Conservation (phyloP, 306 rosid species). For the Quercus glauca region DNA sequence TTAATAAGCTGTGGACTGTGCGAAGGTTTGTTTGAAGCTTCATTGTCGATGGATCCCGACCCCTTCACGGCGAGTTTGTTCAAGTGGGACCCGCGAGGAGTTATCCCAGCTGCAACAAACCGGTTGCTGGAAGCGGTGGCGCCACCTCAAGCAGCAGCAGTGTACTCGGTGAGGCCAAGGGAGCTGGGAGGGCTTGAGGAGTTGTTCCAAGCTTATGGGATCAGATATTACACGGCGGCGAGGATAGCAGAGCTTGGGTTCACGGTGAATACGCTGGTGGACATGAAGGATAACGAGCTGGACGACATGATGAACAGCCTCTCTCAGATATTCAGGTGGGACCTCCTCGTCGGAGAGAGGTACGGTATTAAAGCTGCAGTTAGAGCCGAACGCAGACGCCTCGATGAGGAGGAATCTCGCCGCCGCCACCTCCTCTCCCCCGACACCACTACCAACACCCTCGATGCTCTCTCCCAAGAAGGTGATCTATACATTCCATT, state of each 20-base stretch:
- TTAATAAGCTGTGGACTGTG: not conserved
- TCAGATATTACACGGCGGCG: constrained; percentile 76
- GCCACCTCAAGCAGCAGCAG: constrained; percentile 5
- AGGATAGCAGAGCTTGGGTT: constrained; percentile 92
- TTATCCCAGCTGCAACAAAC: constrained; percentile 26
- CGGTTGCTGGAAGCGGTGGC: constrained; percentile 37
- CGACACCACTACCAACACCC: constrained; percentile 56
- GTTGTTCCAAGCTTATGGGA: constrained; percentile 81
- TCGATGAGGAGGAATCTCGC: constrained; percentile 58
- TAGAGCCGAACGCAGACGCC: constrained; percentile 78
- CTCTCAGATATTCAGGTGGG: constrained; percentile 79
- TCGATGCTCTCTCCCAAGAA: constrained; percentile 91
- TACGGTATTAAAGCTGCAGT: constrained; percentile 93
- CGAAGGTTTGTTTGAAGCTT: not conserved
- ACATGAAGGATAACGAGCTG: constrained; percentile 88
- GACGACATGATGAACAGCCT: constrained; percentile 97
- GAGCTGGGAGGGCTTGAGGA: constrained; percentile 74
- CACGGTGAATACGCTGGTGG: constrained; percentile 74
- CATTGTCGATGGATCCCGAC: constrained; percentile 65
- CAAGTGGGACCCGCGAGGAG: constrained; percentile 87
- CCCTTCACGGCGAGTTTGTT: constrained; percentile 67
- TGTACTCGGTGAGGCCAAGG: constrained; percentile 25
- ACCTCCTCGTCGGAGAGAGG: constrained; percentile 84
- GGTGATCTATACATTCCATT: constrained; percentile 28
- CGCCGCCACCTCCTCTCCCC: constrained; percentile 47